Conservation (phyloP, 2,329 filamentous ascomycete species). For the Microdochium paspali region DNA sequence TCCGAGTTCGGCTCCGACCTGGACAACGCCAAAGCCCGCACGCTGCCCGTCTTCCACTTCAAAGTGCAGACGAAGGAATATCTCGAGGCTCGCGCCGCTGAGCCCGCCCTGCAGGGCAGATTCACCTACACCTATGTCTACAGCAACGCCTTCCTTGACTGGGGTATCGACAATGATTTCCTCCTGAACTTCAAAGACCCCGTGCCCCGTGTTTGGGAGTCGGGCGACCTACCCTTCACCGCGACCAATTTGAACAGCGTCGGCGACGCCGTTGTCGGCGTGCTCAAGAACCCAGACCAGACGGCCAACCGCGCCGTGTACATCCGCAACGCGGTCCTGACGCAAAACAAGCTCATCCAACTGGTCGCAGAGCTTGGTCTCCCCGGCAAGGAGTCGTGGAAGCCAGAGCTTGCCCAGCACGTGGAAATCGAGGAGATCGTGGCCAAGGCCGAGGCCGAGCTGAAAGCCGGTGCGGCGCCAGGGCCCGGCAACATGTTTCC, state of each 20-base stretch:
- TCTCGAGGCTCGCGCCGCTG: constrained; percentile 11
- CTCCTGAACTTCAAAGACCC: constrained; percentile 6
- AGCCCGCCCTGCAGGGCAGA: background rate
- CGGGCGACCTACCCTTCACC: constrained; percentile 34
- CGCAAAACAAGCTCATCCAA: constrained; percentile 39
- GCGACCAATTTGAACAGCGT: constrained; percentile 34
- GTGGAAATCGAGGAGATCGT: constrained; percentile 15
- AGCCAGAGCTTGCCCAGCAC: constrained; percentile 8
- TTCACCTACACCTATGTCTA: constrained; percentile 23
- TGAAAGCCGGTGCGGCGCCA: constrained; percentile 15
- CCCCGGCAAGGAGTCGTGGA: constrained; percentile 13
- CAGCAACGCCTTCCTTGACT: constrained; percentile 25
- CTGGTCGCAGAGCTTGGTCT: constrained; percentile 12
- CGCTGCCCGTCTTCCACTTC: constrained; percentile 9
- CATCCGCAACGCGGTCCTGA: constrained; percentile 36
- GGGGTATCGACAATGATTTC: constrained; percentile 8
- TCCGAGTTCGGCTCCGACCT: constrained; percentile 42
- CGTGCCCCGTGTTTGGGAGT: constrained; percentile 35
- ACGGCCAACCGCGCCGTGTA: constrained; percentile 45
- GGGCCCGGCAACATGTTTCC: constrained; percentile 16
- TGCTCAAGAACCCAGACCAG: constrained; percentile 32
- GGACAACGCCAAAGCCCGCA: constrained; percentile 4
- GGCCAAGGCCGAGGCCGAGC: constrained; percentile 11
- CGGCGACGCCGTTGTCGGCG: constrained; percentile 34
- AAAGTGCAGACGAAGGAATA: constrained; percentile 8